A percentile compares a stretch with the other conserved stretches of the same genome.
phyloP scores from a whole-genome alignment of 371 early-diverging fungal species.

The Sporodiniella umbellata region DNA sequence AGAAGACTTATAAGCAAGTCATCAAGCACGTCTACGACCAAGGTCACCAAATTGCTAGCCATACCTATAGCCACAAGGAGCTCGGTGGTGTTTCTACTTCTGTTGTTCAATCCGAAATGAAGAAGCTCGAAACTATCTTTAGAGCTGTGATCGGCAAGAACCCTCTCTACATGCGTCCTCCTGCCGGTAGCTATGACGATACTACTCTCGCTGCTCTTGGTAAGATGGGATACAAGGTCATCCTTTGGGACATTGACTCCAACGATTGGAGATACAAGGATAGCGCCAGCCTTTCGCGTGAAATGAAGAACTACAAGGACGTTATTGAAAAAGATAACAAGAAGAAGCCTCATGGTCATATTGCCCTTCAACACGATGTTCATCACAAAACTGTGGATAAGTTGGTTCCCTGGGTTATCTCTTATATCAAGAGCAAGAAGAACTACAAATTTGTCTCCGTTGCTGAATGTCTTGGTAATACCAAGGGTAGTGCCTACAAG shows the following conservation, averaged over 20 bases:
- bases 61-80: conserved; percentile 44
- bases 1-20: conserved; percentile 24
- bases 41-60: conserved; percentile 49
- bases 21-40: conserved; percentile 34
- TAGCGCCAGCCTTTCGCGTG: conserved; percentile 4
- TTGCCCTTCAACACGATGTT: conserved; percentile 38
- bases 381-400: conserved; percentile 42
- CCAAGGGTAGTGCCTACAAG: conserved; percentile 22
- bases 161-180: conserved; percentile 28
- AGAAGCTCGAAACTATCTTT: conserved; percentile 21
- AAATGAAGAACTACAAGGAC: conserved; percentile 14
- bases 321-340: conserved; percentile 21
- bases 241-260: conserved; percentile 29
- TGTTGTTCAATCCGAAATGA: conserved; percentile 19
- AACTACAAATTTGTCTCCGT: conserved; percentile 42
- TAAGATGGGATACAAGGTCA: conserved; percentile 16
- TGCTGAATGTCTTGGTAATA: conserved; percentile 39
- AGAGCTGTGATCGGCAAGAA: conserved; percentile 18
- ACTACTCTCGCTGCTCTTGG: conserved; percentile 19
- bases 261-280: conserved; percentile 25
- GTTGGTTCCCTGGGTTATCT: conserved; percentile 38
- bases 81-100: conserved; percentile 16
- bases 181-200: conserved; percentile 16
- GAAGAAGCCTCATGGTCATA: conserved; percentile 22
- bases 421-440: conserved; percentile 34